Conservation (phyloP, 2,329 filamentous ascomycete genomes). For the Epichloe bromicola region DNA sequence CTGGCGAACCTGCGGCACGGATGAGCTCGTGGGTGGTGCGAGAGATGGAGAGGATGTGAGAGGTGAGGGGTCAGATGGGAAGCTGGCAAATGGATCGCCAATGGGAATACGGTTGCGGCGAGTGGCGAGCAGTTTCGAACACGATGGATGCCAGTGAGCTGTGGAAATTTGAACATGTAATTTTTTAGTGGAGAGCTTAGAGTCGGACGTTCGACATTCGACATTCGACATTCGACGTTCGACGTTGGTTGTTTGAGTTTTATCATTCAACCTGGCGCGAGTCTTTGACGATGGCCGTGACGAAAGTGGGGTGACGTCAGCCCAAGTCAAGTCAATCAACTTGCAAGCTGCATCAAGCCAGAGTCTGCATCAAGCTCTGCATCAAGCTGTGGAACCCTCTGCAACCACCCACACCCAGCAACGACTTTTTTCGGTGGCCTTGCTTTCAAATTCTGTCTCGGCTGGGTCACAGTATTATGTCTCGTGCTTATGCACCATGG, state of each 20-base stretch:
- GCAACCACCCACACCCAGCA: no score
- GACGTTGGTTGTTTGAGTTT: not conserved
- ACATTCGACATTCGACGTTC: not conserved
- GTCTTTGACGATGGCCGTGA: not conserved
- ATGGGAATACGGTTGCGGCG: not conserved
- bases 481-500: no score
- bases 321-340: not conserved
- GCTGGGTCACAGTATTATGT: no score
- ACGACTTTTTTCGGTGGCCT: no score
- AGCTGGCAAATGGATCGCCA: not conserved
- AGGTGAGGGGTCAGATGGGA: not conserved
- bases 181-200: not conserved
- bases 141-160: not conserved
- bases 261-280: not conserved
- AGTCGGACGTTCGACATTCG: no score
- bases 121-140: not conserved
- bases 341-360: not conserved
- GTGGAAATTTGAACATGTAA: not conserved
- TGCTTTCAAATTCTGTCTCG: no score
- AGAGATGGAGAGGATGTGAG: not conserved
- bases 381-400: not conserved
- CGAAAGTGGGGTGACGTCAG: constrained; percentile 20
- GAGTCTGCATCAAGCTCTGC: not conserved
- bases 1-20: constrained; percentile 6
- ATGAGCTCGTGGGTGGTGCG: constrained; percentile 4